Base-by-base conservation (phyloP, 164 flowering plant genomes). In the Aristolochia californica region DNA sequence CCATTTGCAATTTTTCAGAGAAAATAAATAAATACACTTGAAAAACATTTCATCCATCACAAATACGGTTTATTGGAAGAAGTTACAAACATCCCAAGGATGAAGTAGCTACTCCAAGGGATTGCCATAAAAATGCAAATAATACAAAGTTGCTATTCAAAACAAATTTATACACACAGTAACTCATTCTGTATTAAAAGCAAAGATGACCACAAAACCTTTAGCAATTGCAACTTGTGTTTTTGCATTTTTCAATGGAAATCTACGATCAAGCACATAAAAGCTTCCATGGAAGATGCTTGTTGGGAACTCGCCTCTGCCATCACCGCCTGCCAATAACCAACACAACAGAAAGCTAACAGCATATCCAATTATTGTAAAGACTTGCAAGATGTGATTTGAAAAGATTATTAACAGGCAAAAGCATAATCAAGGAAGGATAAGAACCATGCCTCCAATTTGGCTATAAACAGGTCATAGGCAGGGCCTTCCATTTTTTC, bases 401-500 rank as follows among this genome's bases (percentile, higher is more conserved):
- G 25, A n/a, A 5, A 45, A 44, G 17, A 14, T 13, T 25, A 23
- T 26, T 16, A 27, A 15, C 7, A 23, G 23, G 20, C 23, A 44
- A 43, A 54, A 20, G 38, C n/a, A 54, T 28, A 54, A 15, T 54
- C 43, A 18, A 60, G 26, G 30, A 7, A 30, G 21, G 13, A 20
- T 43, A 40, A 26, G 17, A 45, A n/a, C 38, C 75, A 62, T 43
- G 83, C 98, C 95, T 88, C 96, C 56, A 91, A 57, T 73, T 91
- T 91, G 38, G 95, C 84, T 72, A 81, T 89, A 67, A 91, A 87
- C 62, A 84, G 91, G 67, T 88, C 98, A 56, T 83, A 68, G 12
- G 93, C 88, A 68, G 96, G 98, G 53, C 95, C 97, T 80, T 91
- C 96, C 88, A 87, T 84, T 71, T 91, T 83, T 55, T 95, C 91